Base-by-base conservation (phyloP, 1,284 basidiomycete species). In the Chalciporus piperatoides region DNA sequence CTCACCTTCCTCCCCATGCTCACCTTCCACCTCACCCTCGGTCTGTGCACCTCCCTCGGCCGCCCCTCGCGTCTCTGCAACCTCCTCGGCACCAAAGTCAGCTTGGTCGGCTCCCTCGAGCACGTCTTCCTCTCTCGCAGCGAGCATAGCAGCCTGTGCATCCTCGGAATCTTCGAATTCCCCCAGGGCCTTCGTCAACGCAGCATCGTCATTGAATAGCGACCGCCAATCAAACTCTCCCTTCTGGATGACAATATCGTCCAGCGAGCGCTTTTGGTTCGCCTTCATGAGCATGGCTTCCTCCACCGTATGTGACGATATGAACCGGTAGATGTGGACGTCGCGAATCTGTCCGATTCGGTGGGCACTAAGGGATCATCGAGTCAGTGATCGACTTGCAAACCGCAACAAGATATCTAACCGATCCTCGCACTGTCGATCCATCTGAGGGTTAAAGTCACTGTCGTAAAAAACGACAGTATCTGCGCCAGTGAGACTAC, bases 371-470 rank as follows among this genome's bases (percentile, higher is more conserved):
- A 12, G 15, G n/a, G 59, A 8, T 43, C 35, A 19, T 44, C 27
- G 41, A 23, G 49, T 54, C 46, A 55, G 42, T 24, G 36, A 27
- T 41, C 24, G 47, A 47, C 6, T 30, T 41, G 25, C 32, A 24
- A n/a, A 5, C 8, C 27, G 11, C 49, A 27, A 39, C 24, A 11
- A 40, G 25, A 25, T 6, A 14, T 59, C 77, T 54, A 64, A 87
- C 79, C 94, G 82, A 69, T 98, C 95, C 74, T 97, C 95, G 68
- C 95, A 97, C 68, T 98, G 95, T 46, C 87, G 79, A 65, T 98
- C 95, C 87, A 97, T 97, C 56, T 96, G 93, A 0, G 94, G 94
- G 62, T 97, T 97, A 78, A 97, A 98, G 68, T 98, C 96, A 49
- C 92, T 92, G 65, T 98, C 95, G 65, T 97, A 97, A 70, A 95